Base-by-base conservation (phyloP, 148 eudicot species). In the Camellia japonica region DNA sequence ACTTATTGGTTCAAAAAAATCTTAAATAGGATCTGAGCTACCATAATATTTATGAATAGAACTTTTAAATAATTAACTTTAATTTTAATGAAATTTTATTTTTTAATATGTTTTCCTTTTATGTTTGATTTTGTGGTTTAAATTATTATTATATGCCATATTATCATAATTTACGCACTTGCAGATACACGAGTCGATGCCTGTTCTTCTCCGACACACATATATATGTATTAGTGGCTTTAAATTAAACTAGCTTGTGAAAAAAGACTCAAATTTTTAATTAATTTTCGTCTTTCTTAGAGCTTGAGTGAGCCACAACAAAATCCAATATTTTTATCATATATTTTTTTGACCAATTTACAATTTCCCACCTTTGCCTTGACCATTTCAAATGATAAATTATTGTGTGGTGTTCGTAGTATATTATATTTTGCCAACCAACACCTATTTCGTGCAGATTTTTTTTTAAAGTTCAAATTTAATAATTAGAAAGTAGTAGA, bases 301-400 rank as follows among this genome's bases (percentile, higher is more conserved):
- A 71, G 14, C 61, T 30, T 54, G 16, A 72, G 15, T 54, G 16
- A 72, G 75, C 60, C 44, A 72, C 61, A 60, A 20, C 75, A 51
- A 72, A 51, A 20, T 72, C 61, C 61, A 64, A 72, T 30, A 72
- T 15, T 7, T 52, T 54, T 30, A 2, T 12, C n/a, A 23, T 72
- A 20, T 19, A 2, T 72, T 42, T 19, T 71, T 16, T 71, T 16
- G 23, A 3, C 54, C 20, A 16, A 16, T 19, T 1, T 49, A 51
- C n/a, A 72, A 52, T 56, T 72, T 72, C 61, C 61, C 61, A 19
- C 75, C 10, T 19, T 23, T 56, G 75, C 43, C 61, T 10, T 72
- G 75, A 72, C 75, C 41, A 11, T 15, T 46, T 71, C 74, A n/a
- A 68, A 44, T 6, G 3, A 68, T 19, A 61, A 52, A 43, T 38